Evolutionary conservation across 2,329 filamentous ascomycete genomes (phyloP).

Genomic region (Dryadomyces quercivorus): DNA sequence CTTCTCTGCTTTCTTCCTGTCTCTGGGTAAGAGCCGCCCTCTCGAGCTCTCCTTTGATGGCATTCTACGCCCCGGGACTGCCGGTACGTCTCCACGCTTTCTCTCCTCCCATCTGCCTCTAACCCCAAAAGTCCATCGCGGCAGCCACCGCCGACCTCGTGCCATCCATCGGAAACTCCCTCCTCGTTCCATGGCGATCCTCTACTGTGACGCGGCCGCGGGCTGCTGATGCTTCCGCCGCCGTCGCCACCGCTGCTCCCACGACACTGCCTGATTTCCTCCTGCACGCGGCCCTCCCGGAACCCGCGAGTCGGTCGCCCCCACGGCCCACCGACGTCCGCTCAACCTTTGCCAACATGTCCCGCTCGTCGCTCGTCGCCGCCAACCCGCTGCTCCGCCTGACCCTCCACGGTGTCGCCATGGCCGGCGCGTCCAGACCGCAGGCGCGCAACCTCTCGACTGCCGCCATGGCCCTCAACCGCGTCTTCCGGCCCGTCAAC

Average conservation of each 20-base stretch:
- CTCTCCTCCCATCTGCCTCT: not conserved
- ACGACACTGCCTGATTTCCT: slow-evolving; percentile 1
- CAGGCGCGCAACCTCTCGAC: slow-evolving; percentile 1
- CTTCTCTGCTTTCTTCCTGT: not conserved
- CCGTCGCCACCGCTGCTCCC: not conserved
- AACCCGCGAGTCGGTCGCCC: slow-evolving; percentile 14
- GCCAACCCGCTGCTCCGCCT: slow-evolving; percentile 4
- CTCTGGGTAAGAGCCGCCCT: not conserved
- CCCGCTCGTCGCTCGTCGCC: slow-evolving; percentile 1
- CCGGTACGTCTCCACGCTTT: slow-evolving; percentile 5
- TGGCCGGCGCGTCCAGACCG: not conserved
- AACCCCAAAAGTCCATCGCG: slow-evolving; percentile 12
- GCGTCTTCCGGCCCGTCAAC: not conserved
- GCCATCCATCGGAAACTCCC: slow-evolving; percentile 31
- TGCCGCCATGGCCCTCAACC: not conserved
- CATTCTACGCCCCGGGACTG: slow-evolving; percentile 7
- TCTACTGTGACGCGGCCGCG: slow-evolving; percentile 6
- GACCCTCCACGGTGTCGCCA: not conserved
- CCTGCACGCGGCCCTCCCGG: not conserved
- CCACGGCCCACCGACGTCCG: slow-evolving; percentile 13
- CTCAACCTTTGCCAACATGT: slow-evolving; percentile 6
- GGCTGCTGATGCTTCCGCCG: not conserved
- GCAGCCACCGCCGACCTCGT: slow-evolving; percentile 30
- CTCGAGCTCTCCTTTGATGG: not conserved
- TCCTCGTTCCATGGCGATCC: slow-evolving; percentile 23